Base-by-base conservation (phyloP, 306 rosid genomes). In the Mucuna pruriens region DNA sequence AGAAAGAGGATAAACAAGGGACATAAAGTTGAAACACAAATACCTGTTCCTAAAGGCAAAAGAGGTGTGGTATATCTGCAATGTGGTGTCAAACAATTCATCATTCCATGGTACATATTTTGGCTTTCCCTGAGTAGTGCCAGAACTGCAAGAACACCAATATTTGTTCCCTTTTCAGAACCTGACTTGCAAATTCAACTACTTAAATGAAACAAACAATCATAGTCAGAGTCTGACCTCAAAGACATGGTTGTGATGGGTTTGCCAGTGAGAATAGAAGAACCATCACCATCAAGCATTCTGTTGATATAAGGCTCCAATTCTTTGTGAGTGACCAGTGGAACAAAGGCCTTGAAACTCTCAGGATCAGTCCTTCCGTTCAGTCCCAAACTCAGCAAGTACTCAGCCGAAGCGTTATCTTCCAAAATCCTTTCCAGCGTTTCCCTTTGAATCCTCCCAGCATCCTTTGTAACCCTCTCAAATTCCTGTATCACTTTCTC, bases 51-150 rank as follows among this genome's bases (percentile, higher is more conserved):
- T 87, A 68, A 71, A 92, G 83, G 97, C 97, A 85, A 93, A 96
- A 73, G 99, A 90, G 68, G 97, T 96, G 63, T 82, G 84, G 29
- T 79, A 93, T 58, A 90, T 96, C 78, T 89, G 97, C 88, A 87
- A 63, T 44, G 98, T 96, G 34, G 90, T 80, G 62, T 86, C 94
- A 85, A 96, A 84, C 88, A 96, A 49, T 80, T 92, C 94, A 48
- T 96, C 99, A 34, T 90, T 96, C 92, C 93, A 96, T 31, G 99
- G 99, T 19, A 96, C 71, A 71, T 57, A 84, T 76, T 96, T 96
- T 34, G 91, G 96, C 91, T 74, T 93, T 73, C 99, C 98, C 49
- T 89, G 91, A 77, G 97, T 92, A 36, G 99, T 96, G 7, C 99
- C 99, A 88, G 99, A 96, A 63, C 99, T 96, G 88, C 84, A 92